Evolutionary conservation across 1,284 basidiomycete genomes (phyloP).

Genomic region (Bjerkandera adusta): DNA sequence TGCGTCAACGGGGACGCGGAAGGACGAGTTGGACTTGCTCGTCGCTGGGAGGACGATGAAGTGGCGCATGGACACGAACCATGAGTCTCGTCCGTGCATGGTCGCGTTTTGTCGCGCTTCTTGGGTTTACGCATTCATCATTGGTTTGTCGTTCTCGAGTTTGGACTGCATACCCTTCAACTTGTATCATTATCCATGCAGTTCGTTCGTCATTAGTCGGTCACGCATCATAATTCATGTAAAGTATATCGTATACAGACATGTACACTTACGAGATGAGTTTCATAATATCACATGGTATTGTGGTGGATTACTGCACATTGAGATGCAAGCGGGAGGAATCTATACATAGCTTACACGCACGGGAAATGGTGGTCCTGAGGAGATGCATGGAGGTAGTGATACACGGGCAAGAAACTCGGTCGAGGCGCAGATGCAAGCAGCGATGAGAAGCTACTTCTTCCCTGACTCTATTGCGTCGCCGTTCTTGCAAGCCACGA

Average conservation of each 20-base stretch:
- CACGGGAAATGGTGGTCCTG: no score
- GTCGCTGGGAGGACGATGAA: constrained; percentile 29
- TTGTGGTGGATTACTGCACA: no score
- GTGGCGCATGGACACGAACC: background rate
- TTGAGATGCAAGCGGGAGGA: no score
- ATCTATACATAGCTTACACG: no score
- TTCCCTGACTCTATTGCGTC: constrained; percentile 79
- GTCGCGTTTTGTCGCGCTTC: background rate
- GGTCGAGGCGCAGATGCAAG: no score
- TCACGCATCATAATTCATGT: background rate
- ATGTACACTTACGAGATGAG: no score
- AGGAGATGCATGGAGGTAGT: no score
- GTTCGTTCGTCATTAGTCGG: background rate
- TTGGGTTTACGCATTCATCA: background rate
- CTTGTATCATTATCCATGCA: background rate
- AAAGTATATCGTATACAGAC: no score
- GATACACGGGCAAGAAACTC: no score
- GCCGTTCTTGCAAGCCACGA: constrained; percentile 93
- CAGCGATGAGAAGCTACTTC: constrained; percentile 46
- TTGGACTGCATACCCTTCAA: background rate
- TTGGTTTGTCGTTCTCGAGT: background rate
- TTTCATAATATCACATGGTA: no score
- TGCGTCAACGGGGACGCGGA: constrained; percentile 32
- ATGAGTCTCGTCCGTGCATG: background rate
- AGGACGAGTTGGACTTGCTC: constrained; percentile 26